Conservation (phyloP, 176 grass and related monocot species). For the Musa beccarii region DNA sequence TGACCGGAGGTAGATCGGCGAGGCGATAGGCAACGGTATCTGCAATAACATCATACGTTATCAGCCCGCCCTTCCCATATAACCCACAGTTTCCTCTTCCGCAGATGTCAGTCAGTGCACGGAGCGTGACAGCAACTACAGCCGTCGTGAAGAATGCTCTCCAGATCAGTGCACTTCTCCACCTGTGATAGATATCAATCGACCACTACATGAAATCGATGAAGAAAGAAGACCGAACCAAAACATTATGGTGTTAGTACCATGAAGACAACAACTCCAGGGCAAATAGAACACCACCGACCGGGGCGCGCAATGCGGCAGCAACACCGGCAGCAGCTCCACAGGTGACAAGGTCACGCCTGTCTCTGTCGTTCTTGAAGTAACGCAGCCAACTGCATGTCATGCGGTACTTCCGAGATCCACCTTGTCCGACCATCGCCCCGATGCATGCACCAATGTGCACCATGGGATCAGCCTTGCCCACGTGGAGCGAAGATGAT, state of each 20-base stretch:
- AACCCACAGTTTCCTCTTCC: constrained; percentile 50
- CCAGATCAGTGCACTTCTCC: constrained; percentile 90
- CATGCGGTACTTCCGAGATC: constrained; percentile 62
- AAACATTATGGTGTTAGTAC: constrained; percentile 11
- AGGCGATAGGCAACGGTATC: constrained; percentile 33
- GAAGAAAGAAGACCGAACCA: not conserved
- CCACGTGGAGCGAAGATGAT: constrained; percentile 82
- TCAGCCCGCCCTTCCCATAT: constrained; percentile 70
- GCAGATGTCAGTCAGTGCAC: constrained; percentile 61
- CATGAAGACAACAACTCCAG: constrained; percentile 86
- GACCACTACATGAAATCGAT: not conserved
- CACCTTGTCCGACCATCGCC: constrained; percentile 76
- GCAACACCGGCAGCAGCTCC: constrained; percentile 68
- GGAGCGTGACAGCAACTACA: constrained; percentile 78
- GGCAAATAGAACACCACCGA: constrained; percentile 80
- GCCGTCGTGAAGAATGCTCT: constrained; percentile 89
- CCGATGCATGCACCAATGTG: constrained; percentile 89
- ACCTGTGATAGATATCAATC: constrained; percentile 32
- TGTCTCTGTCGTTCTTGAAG: constrained; percentile 92
- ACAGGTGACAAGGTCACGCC: constrained; percentile 86
- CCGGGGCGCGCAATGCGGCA: constrained; percentile 72
- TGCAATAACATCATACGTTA: constrained; percentile 86
- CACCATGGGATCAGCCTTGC: constrained; percentile 90
- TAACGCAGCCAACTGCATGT: constrained; percentile 79
- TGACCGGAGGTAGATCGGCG: not conserved